phyloP scores from a whole-genome alignment of 148 eudicot genomes.

The Rhododendron molle region DNA sequence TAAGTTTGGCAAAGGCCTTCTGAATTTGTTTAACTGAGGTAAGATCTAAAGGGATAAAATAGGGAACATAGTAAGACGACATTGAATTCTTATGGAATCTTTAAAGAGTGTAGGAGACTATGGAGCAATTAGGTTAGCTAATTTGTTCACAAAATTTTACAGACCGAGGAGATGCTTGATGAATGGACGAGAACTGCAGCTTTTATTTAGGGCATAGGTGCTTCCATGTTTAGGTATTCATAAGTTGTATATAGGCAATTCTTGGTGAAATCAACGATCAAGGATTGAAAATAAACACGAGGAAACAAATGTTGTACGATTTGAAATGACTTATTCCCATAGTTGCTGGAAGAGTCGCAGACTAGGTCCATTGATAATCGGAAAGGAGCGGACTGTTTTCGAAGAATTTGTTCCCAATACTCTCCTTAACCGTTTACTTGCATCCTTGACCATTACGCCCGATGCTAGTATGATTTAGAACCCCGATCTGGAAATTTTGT shows the following conservation, averaged over 20 bases:
- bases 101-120: neutral
- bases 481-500: neutral
- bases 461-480: neutral
- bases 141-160: neutral
- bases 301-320: neutral
- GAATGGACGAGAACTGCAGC: neutral
- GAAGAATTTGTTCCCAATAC: neutral
- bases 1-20: neutral
- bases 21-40: neutral
- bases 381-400: neutral
- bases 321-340: neutral
- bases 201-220: neutral
- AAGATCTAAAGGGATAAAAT: neutral
- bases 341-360: neutral
- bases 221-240: neutral
- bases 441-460: neutral
- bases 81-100: neutral
- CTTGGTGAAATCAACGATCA: neutral
- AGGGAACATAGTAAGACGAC: neutral
- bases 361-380: neutral
- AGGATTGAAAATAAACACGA: neutral
- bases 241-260: neutral
- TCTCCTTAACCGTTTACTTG: neutral
- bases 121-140: neutral
- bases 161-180: neutral